A percentile compares a stretch with the other conserved stretches of the same genome.
Conservation (phyloP, 345 rosid genomes). For the Arabis hirsuta region DNA sequence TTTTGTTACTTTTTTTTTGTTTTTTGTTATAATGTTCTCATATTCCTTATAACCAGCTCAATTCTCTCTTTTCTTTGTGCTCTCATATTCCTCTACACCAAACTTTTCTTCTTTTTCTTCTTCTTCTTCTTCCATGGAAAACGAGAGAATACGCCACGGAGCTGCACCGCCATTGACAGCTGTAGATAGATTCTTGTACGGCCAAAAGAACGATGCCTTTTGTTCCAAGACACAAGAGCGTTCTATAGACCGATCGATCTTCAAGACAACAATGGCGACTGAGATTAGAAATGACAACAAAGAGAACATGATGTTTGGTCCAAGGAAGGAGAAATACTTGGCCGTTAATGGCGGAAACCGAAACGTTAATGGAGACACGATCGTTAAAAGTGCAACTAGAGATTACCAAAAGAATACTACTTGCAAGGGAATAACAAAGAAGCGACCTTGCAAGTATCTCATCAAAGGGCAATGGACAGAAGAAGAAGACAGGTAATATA, state of each 20-base stretch:
- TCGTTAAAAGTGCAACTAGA: slow-evolving; percentile 33
- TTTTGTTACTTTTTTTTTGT: no score
- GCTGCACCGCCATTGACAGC: slow-evolving; percentile 72
- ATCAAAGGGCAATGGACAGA: slow-evolving; percentile 90
- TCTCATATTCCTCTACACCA: slow-evolving; percentile 21
- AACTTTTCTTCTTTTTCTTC: neutral
- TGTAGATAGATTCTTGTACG: slow-evolving; percentile 70
- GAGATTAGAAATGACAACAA: slow-evolving; percentile 40
- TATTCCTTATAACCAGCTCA: slow-evolving; percentile 30
- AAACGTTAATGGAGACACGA: slow-evolving; percentile 14
- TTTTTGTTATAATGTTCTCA: neutral
- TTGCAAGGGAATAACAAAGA: slow-evolving; percentile 43
- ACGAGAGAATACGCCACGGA: slow-evolving; percentile 29
- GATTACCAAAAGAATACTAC: slow-evolving; percentile 35
- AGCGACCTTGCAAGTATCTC: slow-evolving; percentile 47
- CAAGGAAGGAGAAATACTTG: slow-evolving; percentile 7
- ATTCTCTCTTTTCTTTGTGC: slow-evolving; percentile 28
- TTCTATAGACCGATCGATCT: neutral
- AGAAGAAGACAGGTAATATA: slow-evolving; percentile 82
- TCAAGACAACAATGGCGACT: neutral
- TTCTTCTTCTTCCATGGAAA: slow-evolving; percentile 34
- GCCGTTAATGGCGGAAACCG: neutral
- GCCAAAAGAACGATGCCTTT: slow-evolving; percentile 43
- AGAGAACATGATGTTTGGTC: slow-evolving; percentile 43
- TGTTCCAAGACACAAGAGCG: slow-evolving; percentile 34